Percentiles rank a stretch among this genome's conserved stretches.
phyloP scores from a whole-genome alignment of 148 eudicot genomes.

The Chenopodium formosanum region DNA sequence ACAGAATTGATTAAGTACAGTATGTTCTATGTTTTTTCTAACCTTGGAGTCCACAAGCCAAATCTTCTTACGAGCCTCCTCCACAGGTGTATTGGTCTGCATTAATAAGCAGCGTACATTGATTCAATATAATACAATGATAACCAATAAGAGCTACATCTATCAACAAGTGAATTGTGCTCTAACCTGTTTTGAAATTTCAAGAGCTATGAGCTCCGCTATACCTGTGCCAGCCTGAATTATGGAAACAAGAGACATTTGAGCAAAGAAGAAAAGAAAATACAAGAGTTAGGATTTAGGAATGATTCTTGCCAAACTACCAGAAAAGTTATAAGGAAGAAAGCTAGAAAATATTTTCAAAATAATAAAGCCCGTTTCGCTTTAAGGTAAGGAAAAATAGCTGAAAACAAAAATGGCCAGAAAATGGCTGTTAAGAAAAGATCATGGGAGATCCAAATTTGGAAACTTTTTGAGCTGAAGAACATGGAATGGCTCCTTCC shows the following conservation, averaged over 20 bases:
- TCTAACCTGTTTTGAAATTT: constrained; percentile 95
- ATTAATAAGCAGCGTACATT: constrained; percentile 19
- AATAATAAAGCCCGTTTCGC: neutral
- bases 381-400: neutral
- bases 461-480: neutral
- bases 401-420: neutral
- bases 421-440: neutral
- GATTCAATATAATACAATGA: neutral
- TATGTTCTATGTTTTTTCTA: neutral
- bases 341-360: neutral
- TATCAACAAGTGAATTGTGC: neutral
- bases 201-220: constrained; percentile 94
- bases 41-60: constrained; percentile 99
- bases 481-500: neutral
- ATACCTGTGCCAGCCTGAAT: constrained; percentile 95
- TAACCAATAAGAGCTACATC: neutral
- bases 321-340: neutral
- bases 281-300: neutral
- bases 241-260: neutral
- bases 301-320: neutral
- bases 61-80: constrained; percentile 88
- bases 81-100: constrained; percentile 79
- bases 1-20: neutral
- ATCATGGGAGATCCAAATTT: neutral
- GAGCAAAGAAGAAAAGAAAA: neutral